A percentile compares a stretch with the other conserved stretches of the same genome.
phyloP scores from a whole-genome alignment of 2,329 filamentous ascomycete species.

The Penicillium sumatraense region DNA sequence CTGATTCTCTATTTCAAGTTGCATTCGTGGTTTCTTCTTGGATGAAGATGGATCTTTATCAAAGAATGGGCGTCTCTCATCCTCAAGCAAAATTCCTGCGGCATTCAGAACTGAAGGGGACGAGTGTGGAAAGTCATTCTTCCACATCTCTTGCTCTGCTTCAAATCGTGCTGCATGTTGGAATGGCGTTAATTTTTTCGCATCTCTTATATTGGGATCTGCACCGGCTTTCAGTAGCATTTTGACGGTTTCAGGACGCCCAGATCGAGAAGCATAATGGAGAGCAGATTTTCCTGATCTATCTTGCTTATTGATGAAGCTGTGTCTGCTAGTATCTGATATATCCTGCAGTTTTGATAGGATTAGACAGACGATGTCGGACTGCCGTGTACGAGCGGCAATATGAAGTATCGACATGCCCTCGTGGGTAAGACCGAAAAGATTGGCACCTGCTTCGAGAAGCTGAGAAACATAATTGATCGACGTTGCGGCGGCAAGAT shows the following conservation, averaged over 20 bases:
- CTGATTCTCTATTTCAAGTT: conserved; percentile 1
- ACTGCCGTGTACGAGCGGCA: conserved; percentile 18
- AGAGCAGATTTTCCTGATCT: conserved; percentile 16
- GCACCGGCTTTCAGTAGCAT: conserved; percentile 12
- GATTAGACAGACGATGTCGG: conserved; percentile 12
- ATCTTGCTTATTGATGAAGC: conserved; percentile 17
- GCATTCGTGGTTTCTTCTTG: not conserved
- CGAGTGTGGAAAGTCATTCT: not conserved
- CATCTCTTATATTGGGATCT: conserved; percentile 6
- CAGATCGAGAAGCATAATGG: conserved; percentile 22
- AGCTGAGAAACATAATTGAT: conserved; percentile 15
- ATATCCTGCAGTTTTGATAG: conserved; percentile 1
- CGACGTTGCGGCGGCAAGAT: conserved; percentile 19
- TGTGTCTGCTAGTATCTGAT: not conserved
- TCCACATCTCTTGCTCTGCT: conserved; percentile 5
- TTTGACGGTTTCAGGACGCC: conserved; percentile 17
- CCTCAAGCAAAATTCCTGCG: not conserved
- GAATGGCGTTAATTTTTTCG: not conserved
- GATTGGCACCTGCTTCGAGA: conserved; percentile 17
- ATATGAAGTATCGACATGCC: conserved; percentile 20
- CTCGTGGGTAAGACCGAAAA: conserved; percentile 14
- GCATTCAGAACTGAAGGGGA: not conserved
- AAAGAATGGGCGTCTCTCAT: not conserved
- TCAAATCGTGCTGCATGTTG: conserved; percentile 9
- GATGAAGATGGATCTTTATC: no score